Conservation (phyloP, 495 filamentous ascomycete species). For the Letharia columbiana region DNA sequence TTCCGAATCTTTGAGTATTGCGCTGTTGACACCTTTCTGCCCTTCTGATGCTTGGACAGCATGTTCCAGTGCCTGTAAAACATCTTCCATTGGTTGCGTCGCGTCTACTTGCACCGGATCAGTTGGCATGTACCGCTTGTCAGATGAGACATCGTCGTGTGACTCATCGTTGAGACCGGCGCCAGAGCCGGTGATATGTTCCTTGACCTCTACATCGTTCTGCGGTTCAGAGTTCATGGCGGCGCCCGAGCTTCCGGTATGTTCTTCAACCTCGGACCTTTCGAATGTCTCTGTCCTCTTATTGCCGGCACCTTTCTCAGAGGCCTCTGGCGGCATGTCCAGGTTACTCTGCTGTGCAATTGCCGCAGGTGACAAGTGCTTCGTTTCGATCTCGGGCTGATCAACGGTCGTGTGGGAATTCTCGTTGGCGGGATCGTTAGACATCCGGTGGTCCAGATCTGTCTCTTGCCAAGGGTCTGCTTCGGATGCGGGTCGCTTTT, state of each 20-base stretch:
- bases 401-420: neutral
- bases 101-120: neutral
- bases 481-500: neutral
- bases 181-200: neutral
- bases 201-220: neutral
- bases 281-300: neutral
- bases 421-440: neutral
- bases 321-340: neutral
- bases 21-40: neutral
- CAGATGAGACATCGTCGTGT: neutral
- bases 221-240: neutral
- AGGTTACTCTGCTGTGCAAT: neutral
- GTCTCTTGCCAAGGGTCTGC: neutral
- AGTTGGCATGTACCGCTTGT: neutral
- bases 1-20: neutral
- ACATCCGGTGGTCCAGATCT: neutral
- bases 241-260: neutral
- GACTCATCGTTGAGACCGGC: neutral
- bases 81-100: neutral
- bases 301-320: neutral
- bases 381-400: neutral
- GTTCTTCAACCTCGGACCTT: neutral
- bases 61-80: neutral
- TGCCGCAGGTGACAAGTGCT: neutral
- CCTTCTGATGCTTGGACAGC: neutral